phyloP scores from a whole-genome alignment of 306 rosid genomes.

The Cicer bijugum region DNA sequence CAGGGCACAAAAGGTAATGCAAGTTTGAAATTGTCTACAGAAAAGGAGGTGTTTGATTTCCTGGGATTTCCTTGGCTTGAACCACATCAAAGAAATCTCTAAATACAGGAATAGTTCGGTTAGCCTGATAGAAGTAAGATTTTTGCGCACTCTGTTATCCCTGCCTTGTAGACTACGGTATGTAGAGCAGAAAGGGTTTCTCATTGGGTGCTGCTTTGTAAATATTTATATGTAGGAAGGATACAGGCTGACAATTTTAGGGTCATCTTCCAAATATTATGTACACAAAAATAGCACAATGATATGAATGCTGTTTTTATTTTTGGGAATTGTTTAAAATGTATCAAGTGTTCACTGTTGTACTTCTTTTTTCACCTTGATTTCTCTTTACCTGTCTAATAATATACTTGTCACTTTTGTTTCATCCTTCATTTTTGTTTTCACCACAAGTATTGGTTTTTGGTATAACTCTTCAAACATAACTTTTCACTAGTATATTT shows the following conservation, averaged over 20 bases:
- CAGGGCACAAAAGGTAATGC: slow-evolving; percentile 80
- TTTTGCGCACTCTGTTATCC: not conserved
- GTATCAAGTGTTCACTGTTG: not conserved
- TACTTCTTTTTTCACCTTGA: too few relatives aligned
- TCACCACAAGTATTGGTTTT: too few relatives aligned
- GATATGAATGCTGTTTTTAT: not conserved
- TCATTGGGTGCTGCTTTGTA: not conserved
- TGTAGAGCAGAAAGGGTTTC: slow-evolving; percentile 3
- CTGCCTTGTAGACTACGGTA: slow-evolving; percentile 6
- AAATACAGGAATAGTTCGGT: slow-evolving; percentile 31
- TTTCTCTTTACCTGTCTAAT: too few relatives aligned
- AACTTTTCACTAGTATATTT: too few relatives aligned
- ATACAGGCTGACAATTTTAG: not conserved
- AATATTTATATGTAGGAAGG: slow-evolving; percentile 28
- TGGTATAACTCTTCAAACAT: too few relatives aligned
- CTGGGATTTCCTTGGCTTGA: slow-evolving; percentile 87
- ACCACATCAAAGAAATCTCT: slow-evolving; percentile 86
- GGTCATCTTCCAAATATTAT: not conserved
- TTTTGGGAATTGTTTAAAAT: not conserved
- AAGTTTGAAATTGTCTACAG: slow-evolving; percentile 73
- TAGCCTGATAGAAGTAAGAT: slow-evolving; percentile 27
- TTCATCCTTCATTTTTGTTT: too few relatives aligned
- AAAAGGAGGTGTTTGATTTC: slow-evolving; percentile 84
- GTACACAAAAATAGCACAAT: slow-evolving; percentile 18
- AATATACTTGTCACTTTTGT: too few relatives aligned